Percentiles rank a stretch among this genome's conserved stretches.
phyloP scores from a whole-genome alignment of 805 yeast species.

The Starmerella cellae region DNA sequence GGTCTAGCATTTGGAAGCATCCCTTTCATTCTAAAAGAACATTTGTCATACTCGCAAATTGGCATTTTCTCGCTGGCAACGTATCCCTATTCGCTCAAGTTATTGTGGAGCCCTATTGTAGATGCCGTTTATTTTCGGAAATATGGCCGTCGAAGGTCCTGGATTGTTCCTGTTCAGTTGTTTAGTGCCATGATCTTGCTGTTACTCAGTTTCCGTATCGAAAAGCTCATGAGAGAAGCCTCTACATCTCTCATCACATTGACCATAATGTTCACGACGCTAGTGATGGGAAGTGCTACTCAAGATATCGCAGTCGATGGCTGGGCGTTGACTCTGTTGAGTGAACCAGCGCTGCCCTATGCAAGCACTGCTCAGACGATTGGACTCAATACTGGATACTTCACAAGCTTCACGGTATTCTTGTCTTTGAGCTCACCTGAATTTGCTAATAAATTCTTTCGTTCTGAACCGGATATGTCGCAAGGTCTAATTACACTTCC shows the following conservation, averaged over 20 bases:
- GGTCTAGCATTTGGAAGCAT: conserved; percentile 91
- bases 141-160: conserved; percentile 73
- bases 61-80: conserved; percentile 86
- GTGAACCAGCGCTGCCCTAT: conserved; percentile 64
- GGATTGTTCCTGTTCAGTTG: conserved; percentile 89
- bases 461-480: conserved; percentile 41
- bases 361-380: conserved; percentile 97
- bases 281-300: conserved; percentile 86
- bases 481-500: conserved; percentile 60
- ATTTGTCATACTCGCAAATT: conserved; percentile 72
- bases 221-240: conserved; percentile 38
- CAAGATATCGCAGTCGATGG: conserved; percentile 99
- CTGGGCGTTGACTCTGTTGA: conserved; percentile 86
- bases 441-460: conserved; percentile 74
- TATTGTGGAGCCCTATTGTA: conserved; percentile 91
- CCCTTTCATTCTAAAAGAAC: conserved; percentile 76
- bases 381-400: conserved; percentile 88
- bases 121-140: conserved; percentile 62
- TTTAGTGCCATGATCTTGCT: conserved; percentile 61
- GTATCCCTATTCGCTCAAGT: conserved; percentile 84
- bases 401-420: conserved; percentile 80
- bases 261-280: conserved; percentile 56
- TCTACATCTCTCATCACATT: conserved; percentile 38
- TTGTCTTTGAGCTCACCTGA: conserved; percentile 83
- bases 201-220: conserved; percentile 48